Base-by-base conservation (phyloP, 345 rosid genomes). In the Physaria fendleri region DNA sequence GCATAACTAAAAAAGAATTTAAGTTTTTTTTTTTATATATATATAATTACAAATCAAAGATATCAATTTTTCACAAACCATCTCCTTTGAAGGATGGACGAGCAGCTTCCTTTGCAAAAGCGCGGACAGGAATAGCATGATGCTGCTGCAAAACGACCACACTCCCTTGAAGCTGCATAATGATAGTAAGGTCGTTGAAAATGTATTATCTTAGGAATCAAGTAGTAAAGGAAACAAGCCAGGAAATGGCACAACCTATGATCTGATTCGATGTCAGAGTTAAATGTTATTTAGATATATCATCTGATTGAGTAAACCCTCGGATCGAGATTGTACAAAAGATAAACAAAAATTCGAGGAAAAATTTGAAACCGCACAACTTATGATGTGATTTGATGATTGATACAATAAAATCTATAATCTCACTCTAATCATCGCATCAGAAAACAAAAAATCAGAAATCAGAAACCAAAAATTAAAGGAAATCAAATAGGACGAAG, bases 51-150 rank as follows among this genome's bases (percentile, higher is more conserved):
- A 55, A 40, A 65, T 15, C 25, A 28, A 57, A 29, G 8, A 33
- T 8, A 33, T 24, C 0, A 17, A 27, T 13, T 30, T 14, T 27
- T 23, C 16, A 78, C 95, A 21, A 64, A 93, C 97, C 87, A 71
- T 89, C 99, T 81, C 99, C 99, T 72, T 81, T 85, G 17, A 79
- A 82, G 4, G 78, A 69, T 8, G 77, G 35, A 44, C 85, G 87
- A 64, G 87, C 81, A 72, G 95, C 83, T 72, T 77, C 87, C 60
- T 82, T 83, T 14, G 96, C 86, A 39, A 74, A 93, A 59, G 63
- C 85, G 13, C 97, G 94, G 14, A 85, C 78, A 2, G 85, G 78
- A 59, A 79, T 29, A 35, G 71, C 76, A 74, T 53, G 74, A 7
- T 85, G 82, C 69, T 72, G 78, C 25, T 74, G 86, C 60, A 83